Conservation (phyloP, 2,329 filamentous ascomycete genomes). For the Emergomyces pasteurianus region DNA sequence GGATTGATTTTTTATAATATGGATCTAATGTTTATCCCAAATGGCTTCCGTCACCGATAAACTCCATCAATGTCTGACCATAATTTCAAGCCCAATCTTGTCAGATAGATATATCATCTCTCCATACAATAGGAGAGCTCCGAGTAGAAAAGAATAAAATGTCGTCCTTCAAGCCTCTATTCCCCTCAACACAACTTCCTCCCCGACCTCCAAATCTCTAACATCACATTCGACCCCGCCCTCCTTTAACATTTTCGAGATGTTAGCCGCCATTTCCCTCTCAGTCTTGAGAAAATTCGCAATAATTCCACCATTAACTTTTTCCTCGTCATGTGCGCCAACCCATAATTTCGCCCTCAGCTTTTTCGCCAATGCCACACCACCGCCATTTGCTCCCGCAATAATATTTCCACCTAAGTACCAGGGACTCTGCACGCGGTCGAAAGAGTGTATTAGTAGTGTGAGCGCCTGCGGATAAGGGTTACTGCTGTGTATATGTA, state of each 20-base stretch:
- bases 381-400: constrained; percentile 37
- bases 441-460: constrained; percentile 41
- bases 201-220: not conserved
- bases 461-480: constrained; percentile 43
- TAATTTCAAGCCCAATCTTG: no score
- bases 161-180: not conserved
- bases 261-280: not conserved
- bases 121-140: not conserved
- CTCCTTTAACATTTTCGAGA: not conserved
- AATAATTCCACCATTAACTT: not conserved
- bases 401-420: constrained; percentile 43
- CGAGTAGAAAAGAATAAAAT: not conserved
- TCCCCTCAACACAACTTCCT: not conserved
- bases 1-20: no score
- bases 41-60: no score
- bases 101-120: no score
- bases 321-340: not conserved
- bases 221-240: not conserved
- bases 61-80: no score
- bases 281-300: constrained; percentile 10
- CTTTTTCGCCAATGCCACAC: not conserved
- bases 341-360: not conserved
- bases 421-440: constrained; percentile 42
- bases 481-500: constrained; percentile 22
- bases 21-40: no score